Percentiles rank a stretch among this genome's conserved stretches.
These are phyloP conservation scores for Zarea fungicola DNA, from an alignment of 2,329 filamentous ascomycete genomes.

Conservation along the genomic window DNA sequence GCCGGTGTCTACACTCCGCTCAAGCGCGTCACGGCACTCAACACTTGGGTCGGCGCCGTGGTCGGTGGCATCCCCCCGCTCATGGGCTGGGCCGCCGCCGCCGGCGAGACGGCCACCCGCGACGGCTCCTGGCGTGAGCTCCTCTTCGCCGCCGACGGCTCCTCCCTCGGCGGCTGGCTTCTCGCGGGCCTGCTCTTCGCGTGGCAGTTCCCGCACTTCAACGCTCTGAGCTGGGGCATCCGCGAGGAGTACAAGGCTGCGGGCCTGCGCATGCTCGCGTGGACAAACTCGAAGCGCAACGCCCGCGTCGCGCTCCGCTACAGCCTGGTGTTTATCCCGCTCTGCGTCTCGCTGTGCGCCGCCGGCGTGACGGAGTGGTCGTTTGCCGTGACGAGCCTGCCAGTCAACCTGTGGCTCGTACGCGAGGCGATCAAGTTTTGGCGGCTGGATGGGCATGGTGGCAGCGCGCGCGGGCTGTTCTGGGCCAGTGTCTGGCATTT, in stretches of 20 bases:
- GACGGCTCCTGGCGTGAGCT: slow-evolving; percentile 74
- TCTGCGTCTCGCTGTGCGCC: slow-evolving; percentile 76
- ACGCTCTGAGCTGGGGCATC: slow-evolving; percentile 84
- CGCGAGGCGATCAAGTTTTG: slow-evolving; percentile 78
- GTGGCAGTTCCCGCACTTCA: slow-evolving; percentile 99
- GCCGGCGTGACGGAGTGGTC: slow-evolving; percentile 78
- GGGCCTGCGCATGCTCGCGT: slow-evolving; percentile 69
- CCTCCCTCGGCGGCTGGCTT: slow-evolving; percentile 76
- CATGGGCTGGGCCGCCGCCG: slow-evolving; percentile 97
- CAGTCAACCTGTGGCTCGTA: slow-evolving; percentile 81
- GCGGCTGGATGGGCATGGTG: slow-evolving; percentile 69
- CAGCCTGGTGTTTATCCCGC: slow-evolving; percentile 75
- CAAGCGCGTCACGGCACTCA: slow-evolving; percentile 79
- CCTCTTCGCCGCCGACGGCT: slow-evolving; percentile 60
- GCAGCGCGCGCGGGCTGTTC: slow-evolving; percentile 78
- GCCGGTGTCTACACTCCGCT: slow-evolving; percentile 89
- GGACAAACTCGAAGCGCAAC: slow-evolving; percentile 82
- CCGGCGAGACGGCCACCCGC: slow-evolving; percentile 75
- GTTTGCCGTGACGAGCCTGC: slow-evolving; percentile 74
- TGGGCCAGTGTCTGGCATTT: slow-evolving; percentile 98
- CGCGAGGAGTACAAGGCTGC: slow-evolving; percentile 78
- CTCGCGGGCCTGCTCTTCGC: slow-evolving; percentile 79
- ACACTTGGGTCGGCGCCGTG: slow-evolving; percentile 92
- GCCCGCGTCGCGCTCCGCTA: slow-evolving; percentile 84
- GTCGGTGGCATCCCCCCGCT: slow-evolving; percentile 91